Percentiles rank a stretch among this genome's conserved stretches.
phyloP scores from a whole-genome alignment of 140 eudicot genomes.

The Flaveria floridana region DNA sequence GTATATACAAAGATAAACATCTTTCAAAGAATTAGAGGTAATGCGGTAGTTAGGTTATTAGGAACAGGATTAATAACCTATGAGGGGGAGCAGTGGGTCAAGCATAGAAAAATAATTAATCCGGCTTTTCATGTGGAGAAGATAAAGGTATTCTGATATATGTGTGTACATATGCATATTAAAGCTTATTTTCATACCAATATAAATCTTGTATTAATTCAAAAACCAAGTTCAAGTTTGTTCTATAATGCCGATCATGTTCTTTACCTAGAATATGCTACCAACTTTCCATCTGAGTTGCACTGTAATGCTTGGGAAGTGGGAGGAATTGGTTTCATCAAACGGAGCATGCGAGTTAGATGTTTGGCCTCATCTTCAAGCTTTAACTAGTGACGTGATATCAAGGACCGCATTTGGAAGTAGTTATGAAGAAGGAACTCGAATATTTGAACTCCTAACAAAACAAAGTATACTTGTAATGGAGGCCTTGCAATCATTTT shows the following conservation, averaged over 20 bases:
- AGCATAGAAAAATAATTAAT: constrained; percentile 36
- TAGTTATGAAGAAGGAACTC: constrained; percentile 38
- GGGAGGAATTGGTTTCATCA: constrained; percentile 24
- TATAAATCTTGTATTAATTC: too few relatives aligned
- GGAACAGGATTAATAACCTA: constrained; percentile 30
- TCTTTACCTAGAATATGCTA: constrained; percentile 23
- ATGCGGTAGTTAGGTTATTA: background rate
- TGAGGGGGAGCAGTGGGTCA: constrained; percentile 37
- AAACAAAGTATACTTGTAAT: constrained; percentile 31
- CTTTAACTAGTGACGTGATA: constrained; percentile 37
- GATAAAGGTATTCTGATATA: constrained; percentile 21
- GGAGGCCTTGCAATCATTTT: constrained; percentile 28
- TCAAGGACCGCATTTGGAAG: constrained; percentile 45
- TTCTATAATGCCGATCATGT: background rate
- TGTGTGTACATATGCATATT: too few relatives aligned
- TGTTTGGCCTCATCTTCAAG: constrained; percentile 43
- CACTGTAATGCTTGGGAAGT: constrained; percentile 17
- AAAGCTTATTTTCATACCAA: too few relatives aligned
- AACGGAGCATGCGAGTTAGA: constrained; percentile 37
- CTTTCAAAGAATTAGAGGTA: constrained; percentile 11
- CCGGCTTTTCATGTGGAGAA: constrained; percentile 36
- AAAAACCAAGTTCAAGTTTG: background rate
- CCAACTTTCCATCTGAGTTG: constrained; percentile 30
- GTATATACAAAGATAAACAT: background rate
- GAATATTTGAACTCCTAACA: constrained; percentile 35